Conservation (phyloP, 805 yeast genomes). For the Candida pseudoglaebosa region DNA sequence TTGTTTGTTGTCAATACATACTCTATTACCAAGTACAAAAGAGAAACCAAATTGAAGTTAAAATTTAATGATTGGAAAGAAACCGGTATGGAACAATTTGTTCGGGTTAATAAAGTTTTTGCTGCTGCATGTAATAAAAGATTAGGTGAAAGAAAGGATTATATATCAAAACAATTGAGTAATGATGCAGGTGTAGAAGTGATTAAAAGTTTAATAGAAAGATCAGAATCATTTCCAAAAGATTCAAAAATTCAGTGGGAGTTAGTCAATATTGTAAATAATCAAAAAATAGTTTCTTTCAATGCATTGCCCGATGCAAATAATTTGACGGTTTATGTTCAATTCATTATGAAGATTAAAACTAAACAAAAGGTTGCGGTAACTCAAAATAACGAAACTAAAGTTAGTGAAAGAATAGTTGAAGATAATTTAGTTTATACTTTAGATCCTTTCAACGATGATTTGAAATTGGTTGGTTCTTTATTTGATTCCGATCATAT, state of each 20-base stretch:
- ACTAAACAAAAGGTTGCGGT: conserved; percentile 36
- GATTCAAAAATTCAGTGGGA: conserved; percentile 70
- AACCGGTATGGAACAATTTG: conserved; percentile 71
- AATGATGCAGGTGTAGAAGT: conserved; percentile 33
- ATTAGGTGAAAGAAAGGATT: conserved; percentile 30
- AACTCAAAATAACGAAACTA: conserved; percentile 13
- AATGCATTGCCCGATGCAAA: conserved; percentile 56
- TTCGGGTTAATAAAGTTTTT: conserved; percentile 77
- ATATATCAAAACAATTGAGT: conserved; percentile 40
- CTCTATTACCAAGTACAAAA: conserved; percentile 44
- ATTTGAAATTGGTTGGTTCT: conserved; percentile 37
- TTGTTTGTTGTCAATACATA: conserved; percentile 64
- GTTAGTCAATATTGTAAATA: conserved; percentile 59
- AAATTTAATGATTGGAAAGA: conserved; percentile 82
- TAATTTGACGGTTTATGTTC: conserved; percentile 35
- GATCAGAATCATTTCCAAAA: conserved; percentile 47
- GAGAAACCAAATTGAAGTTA: conserved; percentile 40
- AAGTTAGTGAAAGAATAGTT: conserved; percentile 23
- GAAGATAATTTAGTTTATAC: conserved; percentile 37
- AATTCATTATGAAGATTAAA: conserved; percentile 33
- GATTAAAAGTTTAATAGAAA: conserved; percentile 24
- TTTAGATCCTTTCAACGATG: conserved; percentile 36
- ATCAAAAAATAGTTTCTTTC: conserved; percentile 71
- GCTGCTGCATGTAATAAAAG: conserved; percentile 46
- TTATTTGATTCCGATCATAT: conserved; percentile 35